Evolutionary conservation across 495 filamentous ascomycete genomes (phyloP), one percentile per base, ranked within the genome.

Genomic region (Neurospora sp.): DNA sequence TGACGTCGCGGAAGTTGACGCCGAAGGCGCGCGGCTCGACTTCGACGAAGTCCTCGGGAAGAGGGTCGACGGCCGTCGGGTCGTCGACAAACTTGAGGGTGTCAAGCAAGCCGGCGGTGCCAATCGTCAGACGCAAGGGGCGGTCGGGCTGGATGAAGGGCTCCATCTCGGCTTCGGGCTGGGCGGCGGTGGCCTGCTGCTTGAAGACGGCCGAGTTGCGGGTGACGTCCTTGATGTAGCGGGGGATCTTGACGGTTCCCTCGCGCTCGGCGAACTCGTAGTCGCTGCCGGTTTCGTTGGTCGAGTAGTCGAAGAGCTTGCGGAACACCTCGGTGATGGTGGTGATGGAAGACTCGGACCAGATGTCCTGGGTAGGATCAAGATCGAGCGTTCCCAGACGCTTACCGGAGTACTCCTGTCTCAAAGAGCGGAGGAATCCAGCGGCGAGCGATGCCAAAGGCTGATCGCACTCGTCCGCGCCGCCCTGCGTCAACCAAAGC

Each of bases 401-500:
- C 70, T 79, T 80, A 2, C 77, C 74, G 12, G 70, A 72, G 38
- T 79, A 78, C 71, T 83, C 81, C 44, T 79, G 76, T 5, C 80
- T 74, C 31, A 83, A 66, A 5, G 80, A 78, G 9, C 81, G 75
- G 3, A 81, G 77, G 39, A 83, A 80, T 0, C 81, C 81, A 4
- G 77, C 69, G 8, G 79, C 78, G 5, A 83, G 78, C 23, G 75
- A 75, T 1, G 75, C 69, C 9, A 79, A 73, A 5, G 82, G 81
- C 6, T 78, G 73, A 0, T 72, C 72, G 37, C 71, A 74, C 39
- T 76, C 74, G 8, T 73, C 74, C 3, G 70, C 82, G 37, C 86
- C 86, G 0, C 89, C 88, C 39, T 84, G 78, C 6, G 89, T 79
- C 18, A 90, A 48, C 77, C 89, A 90, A 11, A 85, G 80, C 2